A percentile compares a stretch with the other conserved stretches of the same genome.
phyloP scores from a whole-genome alignment of 164 flowering plant species.

The Umbellularia californica region DNA sequence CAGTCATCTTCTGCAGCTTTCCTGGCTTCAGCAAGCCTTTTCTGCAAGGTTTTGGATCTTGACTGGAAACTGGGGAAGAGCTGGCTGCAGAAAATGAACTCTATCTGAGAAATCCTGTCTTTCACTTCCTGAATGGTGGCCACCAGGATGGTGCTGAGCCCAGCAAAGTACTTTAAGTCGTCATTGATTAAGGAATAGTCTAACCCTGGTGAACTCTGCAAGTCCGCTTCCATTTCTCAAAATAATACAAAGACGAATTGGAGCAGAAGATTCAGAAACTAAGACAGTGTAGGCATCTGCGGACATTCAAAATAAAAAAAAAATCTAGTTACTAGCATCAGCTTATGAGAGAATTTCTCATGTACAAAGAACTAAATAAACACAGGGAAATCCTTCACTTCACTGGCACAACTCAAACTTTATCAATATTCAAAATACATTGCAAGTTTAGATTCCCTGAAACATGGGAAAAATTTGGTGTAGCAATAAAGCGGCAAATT shows the following conservation, averaged over 20 bases:
- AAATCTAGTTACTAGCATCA: background rate
- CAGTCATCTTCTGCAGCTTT: slow-evolving; percentile 53
- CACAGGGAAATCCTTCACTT: background rate
- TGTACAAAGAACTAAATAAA: background rate
- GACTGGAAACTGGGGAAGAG: slow-evolving; percentile 64
- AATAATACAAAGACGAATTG: background rate
- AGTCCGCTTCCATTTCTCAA: slow-evolving; percentile 18
- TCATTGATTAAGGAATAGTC: slow-evolving; percentile 23
- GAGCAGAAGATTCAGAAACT: background rate
- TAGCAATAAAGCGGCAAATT: background rate
- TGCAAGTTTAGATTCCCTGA: background rate
- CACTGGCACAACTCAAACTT: no score
- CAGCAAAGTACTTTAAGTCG: slow-evolving; percentile 45
- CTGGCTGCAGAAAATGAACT: slow-evolving; percentile 71
- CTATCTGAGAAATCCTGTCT: slow-evolving; percentile 80
- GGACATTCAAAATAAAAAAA: no score
- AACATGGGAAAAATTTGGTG: background rate
- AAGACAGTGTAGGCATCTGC: background rate
- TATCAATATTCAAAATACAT: background rate
- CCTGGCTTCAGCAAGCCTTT: slow-evolving; percentile 39
- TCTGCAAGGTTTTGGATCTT: slow-evolving; percentile 39
- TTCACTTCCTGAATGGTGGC: slow-evolving; percentile 90
- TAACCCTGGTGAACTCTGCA: slow-evolving; percentile 20
- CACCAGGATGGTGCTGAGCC: slow-evolving; percentile 70
- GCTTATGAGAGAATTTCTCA: background rate